phyloP scores from a whole-genome alignment of 352 stramenopile genomes.

The Stephanocyclus meneghinianus region DNA sequence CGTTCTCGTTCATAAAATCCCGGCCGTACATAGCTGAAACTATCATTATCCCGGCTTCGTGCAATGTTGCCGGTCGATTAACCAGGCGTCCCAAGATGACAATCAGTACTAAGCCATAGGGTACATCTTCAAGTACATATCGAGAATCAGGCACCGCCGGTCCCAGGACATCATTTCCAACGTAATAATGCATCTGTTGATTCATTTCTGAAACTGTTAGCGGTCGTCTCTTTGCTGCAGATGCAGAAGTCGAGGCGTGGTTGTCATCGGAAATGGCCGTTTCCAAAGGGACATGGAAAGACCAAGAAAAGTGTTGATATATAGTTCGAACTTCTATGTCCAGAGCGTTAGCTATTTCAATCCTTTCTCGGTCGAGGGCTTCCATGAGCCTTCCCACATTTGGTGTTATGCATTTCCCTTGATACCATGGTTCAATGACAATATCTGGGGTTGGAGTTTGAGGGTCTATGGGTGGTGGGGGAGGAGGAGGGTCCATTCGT shows the following conservation, averaged over 20 bases:
- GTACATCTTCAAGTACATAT: conserved; percentile 72
- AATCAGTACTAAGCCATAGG: conserved; percentile 63
- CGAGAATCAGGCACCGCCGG: conserved; percentile 46
- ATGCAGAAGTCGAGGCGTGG: neutral
- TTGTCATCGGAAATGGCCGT: conserved; percentile 14
- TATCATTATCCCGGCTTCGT: conserved; percentile 61
- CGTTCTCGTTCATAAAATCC: conserved; percentile 67
- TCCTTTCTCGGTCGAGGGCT: conserved; percentile 57
- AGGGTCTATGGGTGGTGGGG: conserved; percentile 20
- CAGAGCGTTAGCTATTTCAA: conserved; percentile 58
- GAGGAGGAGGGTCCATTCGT: conserved; percentile 59
- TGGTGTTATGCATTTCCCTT: conserved; percentile 62
- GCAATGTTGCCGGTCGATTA: conserved; percentile 48
- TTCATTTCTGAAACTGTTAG: conserved; percentile 68
- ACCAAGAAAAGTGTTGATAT: conserved; percentile 63
- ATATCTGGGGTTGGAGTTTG: neutral
- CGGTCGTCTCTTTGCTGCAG: conserved; percentile 14
- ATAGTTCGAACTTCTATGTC: conserved; percentile 62
- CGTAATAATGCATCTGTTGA: conserved; percentile 59
- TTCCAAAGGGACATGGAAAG: conserved; percentile 62
- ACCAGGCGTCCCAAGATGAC: conserved; percentile 54
- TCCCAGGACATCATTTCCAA: conserved; percentile 58
- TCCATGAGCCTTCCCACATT: conserved; percentile 63
- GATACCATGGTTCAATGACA: conserved; percentile 57
- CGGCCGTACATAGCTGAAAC: conserved; percentile 65